phyloP scores from a whole-genome alignment of 257 asterid genomes.

The Paulownia fortunei region DNA sequence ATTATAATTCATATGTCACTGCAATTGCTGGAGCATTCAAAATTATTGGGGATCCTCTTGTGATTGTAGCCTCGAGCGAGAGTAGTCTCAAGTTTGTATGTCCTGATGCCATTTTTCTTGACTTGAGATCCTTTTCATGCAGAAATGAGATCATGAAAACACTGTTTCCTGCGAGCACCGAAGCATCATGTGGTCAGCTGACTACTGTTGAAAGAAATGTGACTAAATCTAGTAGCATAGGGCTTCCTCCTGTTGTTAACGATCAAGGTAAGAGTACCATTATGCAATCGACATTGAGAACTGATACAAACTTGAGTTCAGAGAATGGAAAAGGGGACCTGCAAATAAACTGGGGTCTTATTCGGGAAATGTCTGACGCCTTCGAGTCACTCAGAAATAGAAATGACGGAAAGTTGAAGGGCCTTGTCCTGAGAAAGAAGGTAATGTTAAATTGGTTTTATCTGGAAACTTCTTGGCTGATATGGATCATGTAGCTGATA shows the following conservation, averaged over 20 bases:
- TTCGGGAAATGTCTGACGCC: slow-evolving; percentile 29
- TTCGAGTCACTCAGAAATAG: not conserved
- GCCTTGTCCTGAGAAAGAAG: slow-evolving; percentile 33
- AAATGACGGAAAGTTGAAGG: not conserved
- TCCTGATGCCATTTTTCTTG: slow-evolving; percentile 49
- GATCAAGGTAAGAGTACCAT: not conserved
- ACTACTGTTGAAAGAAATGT: not conserved
- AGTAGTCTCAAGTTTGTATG: not conserved
- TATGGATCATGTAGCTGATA: not conserved
- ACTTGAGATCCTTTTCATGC: slow-evolving; percentile 30
- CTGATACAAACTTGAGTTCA: slow-evolving; percentile 9
- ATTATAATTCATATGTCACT: not conserved
- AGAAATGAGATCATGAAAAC: slow-evolving; percentile 37
- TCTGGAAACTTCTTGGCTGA: not conserved
- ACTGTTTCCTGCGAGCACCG: slow-evolving; percentile 42
- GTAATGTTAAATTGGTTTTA: slow-evolving; percentile 30
- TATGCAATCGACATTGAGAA: too few relatives aligned
- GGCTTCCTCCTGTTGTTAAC: not conserved
- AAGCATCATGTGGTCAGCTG: not conserved
- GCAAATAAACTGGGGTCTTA: slow-evolving; percentile 38
- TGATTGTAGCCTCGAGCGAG: slow-evolving; percentile 39
- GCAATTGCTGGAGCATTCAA: slow-evolving; percentile 52
- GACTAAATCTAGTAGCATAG: not conserved
- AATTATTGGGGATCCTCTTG: slow-evolving; percentile 54
- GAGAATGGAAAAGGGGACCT: slow-evolving; percentile 23